phyloP scores from a whole-genome alignment of 768 basidiomycete species.

The Naematelia aurantialba region DNA sequence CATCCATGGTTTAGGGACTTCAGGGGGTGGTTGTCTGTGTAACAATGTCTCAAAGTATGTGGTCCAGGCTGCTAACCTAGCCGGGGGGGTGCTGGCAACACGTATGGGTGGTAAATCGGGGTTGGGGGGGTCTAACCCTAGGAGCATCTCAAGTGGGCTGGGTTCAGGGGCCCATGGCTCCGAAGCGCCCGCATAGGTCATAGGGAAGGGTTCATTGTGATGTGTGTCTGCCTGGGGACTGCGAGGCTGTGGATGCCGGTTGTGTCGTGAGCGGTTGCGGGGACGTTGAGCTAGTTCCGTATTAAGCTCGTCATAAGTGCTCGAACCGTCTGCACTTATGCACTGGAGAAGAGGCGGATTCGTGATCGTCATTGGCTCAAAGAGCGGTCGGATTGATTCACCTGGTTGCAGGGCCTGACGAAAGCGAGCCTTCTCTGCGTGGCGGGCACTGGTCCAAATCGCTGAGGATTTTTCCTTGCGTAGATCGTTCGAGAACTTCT shows the following conservation, averaged over 20 bases:
- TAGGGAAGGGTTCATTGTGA: no score
- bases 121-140: no score
- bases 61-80: background rate
- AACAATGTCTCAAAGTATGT: constrained; percentile 3
- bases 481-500: background rate
- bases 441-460: background rate
- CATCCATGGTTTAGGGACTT: background rate
- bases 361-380: constrained; percentile 7
- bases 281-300: no score
- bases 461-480: background rate
- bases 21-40: background rate
- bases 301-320: no score
- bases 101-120: no score
- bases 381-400: constrained; percentile 10
- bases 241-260: no score
- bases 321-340: no score
- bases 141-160: background rate
- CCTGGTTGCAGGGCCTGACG: constrained; percentile 1
- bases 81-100: background rate
- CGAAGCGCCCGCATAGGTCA: background rate
- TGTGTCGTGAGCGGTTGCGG: no score
- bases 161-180: background rate
- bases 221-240: no score
- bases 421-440: background rate
- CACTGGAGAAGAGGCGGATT: constrained; percentile 13